Evolutionary conservation across 257 asterid species (phyloP), one percentile per base, ranked within the genome.

Genomic region (Ehretia macrophylla): DNA sequence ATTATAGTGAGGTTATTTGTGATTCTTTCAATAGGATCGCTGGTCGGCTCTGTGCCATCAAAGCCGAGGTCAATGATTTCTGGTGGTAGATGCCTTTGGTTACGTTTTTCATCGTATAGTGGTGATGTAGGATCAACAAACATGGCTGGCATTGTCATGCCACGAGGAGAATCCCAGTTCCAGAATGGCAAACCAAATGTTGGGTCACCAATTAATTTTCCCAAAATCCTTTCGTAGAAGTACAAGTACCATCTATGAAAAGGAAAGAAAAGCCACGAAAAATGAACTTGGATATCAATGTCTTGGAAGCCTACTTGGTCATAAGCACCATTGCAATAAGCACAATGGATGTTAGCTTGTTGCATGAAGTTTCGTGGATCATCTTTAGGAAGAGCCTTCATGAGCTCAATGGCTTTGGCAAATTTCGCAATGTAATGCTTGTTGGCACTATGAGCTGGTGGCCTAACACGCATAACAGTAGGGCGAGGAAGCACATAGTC

Each of bases 341-440:
- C 77, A 18, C 77, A 72, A 45, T 72, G 77, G 8, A 72, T 32
- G 20, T 67, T 67, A 20, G 77, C 77, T 67, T 72, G 77, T 63
- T 67, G 73, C 11, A 6, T 51, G 44, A 72, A 62, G 9, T 51
- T 67, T 8, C 70, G 62, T 0, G 78, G 78, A 8, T 75, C 77
- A 10, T 56, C 65, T 9, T 27, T 56, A 0, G 70, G 70, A 13
- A 64, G 70, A 11, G 60, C 46, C 50, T 38, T 64, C 75, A 70
- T 70, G 10, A 50, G 66, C 21, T 58, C 63, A 4, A 70, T 27
- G 5, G 75, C 75, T 17, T 16, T 52, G 14, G 21, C 14, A 21
- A 63, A 52, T 39, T 64, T 70, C 9, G 18, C 52, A 18, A 70
- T n/a, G 51, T 64, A 70, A 5, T 58, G 65, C 14, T 44, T 10